Percentiles rank a stretch among this genome's conserved stretches.
These are phyloP conservation scores for Tricholoma sp. DNA, from an alignment of 768 basidiomycete genomes.

Conservation along the genomic window DNA sequence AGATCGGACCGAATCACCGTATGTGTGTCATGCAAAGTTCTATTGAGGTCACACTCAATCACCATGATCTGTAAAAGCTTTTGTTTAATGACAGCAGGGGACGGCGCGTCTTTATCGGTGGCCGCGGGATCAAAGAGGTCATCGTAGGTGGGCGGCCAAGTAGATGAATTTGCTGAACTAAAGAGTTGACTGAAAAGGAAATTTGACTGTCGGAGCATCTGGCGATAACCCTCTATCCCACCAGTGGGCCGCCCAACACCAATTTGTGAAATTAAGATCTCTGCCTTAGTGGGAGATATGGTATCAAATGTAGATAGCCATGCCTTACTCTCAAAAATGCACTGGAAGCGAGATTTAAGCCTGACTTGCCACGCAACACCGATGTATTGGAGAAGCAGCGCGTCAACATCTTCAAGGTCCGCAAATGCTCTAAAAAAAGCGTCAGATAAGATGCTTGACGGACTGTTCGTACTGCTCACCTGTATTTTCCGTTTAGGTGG, in stretches of 20 bases:
- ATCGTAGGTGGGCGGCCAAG: conserved; percentile 10
- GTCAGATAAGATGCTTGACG: not conserved
- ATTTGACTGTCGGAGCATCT: conserved; percentile 13
- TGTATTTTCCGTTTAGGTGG: conserved; percentile 44
- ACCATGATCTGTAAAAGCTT: conserved; percentile 35
- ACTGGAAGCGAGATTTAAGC: conserved; percentile 25
- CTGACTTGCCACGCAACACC: conserved; percentile 38
- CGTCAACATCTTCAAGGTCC: conserved; percentile 43
- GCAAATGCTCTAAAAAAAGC: conserved; percentile 34
- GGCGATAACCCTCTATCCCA: conserved; percentile 23
- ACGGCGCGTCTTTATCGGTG: conserved; percentile 8
- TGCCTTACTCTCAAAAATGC: conserved; percentile 28
- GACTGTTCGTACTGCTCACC: conserved; percentile 13
- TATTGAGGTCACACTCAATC: conserved; percentile 36
- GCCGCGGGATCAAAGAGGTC: conserved; percentile 29
- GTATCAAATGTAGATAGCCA: conserved; percentile 26
- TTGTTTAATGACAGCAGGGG: conserved; percentile 26
- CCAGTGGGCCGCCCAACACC: conserved; percentile 2
- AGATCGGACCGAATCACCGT: conserved; percentile 35
- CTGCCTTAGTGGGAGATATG: conserved; percentile 10
- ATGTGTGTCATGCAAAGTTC: conserved; percentile 26
- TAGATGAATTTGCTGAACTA: conserved; percentile 12
- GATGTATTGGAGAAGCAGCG: conserved; percentile 38
- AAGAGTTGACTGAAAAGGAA: conserved; percentile 35
- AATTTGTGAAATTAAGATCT: conserved; percentile 18